A percentile compares a stretch with the other conserved stretches of the same genome.
Evolutionary conservation across 164 flowering plant genomes (phyloP).

Genomic region (Houttuynia cordata): DNA sequence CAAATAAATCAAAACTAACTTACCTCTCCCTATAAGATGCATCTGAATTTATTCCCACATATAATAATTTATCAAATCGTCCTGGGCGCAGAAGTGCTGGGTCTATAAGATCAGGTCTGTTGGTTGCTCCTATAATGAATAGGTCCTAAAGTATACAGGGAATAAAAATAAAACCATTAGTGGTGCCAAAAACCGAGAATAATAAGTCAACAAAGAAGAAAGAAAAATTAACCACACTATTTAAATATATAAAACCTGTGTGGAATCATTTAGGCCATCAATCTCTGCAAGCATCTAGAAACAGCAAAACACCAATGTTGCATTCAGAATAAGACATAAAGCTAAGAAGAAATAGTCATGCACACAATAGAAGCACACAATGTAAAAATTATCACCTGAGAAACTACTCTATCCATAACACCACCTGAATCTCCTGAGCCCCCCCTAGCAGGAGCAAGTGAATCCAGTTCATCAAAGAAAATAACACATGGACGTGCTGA

Average conservation of each 20-base stretch:
- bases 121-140: conserved; percentile 94
- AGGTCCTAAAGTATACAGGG: conserved; percentile 41
- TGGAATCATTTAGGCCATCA: conserved; percentile 83
- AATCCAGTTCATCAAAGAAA: conserved; percentile 94
- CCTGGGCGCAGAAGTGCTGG: conserved; percentile 95
- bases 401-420: conserved; percentile 97
- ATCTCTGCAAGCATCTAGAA: conserved; percentile 97
- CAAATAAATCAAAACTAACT: conserved; percentile 1
- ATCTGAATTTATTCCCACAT: conserved; percentile 87
- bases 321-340: not conserved
- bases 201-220: conserved; percentile 8
- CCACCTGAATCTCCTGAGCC: conserved; percentile 99
- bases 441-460: conserved; percentile 99
- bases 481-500: conserved; percentile 96
- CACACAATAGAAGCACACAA: not conserved
- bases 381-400: conserved; percentile 54
- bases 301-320: not conserved
- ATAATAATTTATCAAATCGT: conserved; percentile 84
- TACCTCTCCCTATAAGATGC: conserved; percentile 75
- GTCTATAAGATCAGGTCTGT: conserved; percentile 93
- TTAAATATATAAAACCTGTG: conserved; percentile 45
- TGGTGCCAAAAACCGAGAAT: conserved; percentile 23
- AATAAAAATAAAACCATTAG: not conserved
- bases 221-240: not conserved
- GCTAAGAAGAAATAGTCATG: not conserved